Evolutionary conservation across 139 green algal genomes (phyloP), one percentile per base, ranked within the genome.

Genomic region (Medakamo hakoo): DNA sequence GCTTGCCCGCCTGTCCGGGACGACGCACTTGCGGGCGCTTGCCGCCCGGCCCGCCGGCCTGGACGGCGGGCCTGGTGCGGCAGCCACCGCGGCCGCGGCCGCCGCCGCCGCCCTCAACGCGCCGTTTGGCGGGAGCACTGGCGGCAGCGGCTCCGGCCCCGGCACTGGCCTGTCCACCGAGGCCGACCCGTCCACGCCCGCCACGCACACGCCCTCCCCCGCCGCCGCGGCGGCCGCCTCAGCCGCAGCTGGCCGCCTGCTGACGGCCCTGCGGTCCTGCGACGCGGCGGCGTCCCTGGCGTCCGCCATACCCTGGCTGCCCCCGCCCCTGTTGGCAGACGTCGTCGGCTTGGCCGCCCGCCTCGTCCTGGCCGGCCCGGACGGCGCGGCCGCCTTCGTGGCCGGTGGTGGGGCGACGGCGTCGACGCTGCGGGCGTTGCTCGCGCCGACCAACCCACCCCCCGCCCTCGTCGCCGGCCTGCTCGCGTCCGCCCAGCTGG

Each of bases 401-500:
- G 27, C 56, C 29, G 64, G 70, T 30, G 74, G 83, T 1, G 86
- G 86, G 26, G 62, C 88, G 55, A 32, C 59, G 0, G 57, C 68
- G 3, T 27, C 49, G 3, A 59, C 75, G 0, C 29, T 89, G 30
- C 67, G 80, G 27, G 58, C 30, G 2, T 5, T 68, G 30, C 74
- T 76, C 63, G 66, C 57, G 1, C 57, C 64, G 9, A 29, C 55
- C 31, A 79, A 80, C 66, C 68, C 71, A n/a, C 58, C 62, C 9
- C 24, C 56, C 19, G 60, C 90, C 55, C 72, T 91, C 58, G 69
- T 82, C 26, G 74, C 78, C 31, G 69, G 57, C 20, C 72, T 90
- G 67, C 73, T 88, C 2, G 72, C 85, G 9, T 55, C 84, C 24
- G 78, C 64, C 58, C 82, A 92, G 72, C 71, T 92, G 55, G 86